Evolutionary conservation across 1,284 basidiomycete species (phyloP).

Genomic region (Vanrija sp.): DNA sequence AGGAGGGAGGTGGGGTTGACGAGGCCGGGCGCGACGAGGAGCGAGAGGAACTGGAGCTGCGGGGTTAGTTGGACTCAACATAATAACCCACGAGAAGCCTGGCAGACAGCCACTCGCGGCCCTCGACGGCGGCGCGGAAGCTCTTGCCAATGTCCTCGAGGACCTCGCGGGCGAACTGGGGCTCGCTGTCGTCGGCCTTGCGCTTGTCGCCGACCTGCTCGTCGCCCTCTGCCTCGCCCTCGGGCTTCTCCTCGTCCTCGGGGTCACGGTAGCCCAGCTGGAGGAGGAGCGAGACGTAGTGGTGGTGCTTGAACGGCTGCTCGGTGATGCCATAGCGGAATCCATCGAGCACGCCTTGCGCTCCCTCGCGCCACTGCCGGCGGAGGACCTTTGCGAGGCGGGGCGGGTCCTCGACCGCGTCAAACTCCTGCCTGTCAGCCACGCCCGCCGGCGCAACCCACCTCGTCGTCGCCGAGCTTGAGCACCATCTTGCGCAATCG

Average conservation of each 20-base stretch:
- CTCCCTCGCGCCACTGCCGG: constrained; percentile 60
- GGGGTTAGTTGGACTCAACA: not conserved
- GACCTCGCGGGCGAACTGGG: constrained; percentile 58
- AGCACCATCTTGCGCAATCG: constrained; percentile 66
- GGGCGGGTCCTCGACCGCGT: constrained; percentile 61
- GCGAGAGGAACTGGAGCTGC: constrained; percentile 86
- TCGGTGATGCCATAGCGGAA: constrained; percentile 76
- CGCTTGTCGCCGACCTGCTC: constrained; percentile 31
- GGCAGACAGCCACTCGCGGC: constrained; percentile 80
- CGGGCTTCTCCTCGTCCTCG: constrained; percentile 23
- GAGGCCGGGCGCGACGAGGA: constrained; percentile 69
- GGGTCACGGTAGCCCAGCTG: constrained; percentile 56
- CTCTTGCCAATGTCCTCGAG: constrained; percentile 82
- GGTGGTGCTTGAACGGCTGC: constrained; percentile 85
- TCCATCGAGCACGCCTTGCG: constrained; percentile 59
- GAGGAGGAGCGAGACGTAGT: constrained; percentile 75
- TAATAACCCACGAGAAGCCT: constrained; percentile 67
- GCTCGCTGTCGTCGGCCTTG: constrained; percentile 29
- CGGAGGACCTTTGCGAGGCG: constrained; percentile 64
- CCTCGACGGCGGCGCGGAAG: constrained; percentile 79
- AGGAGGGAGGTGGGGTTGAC: constrained; percentile 72
- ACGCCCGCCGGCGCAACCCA: constrained; percentile 50
- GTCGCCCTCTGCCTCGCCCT: constrained; percentile 44
- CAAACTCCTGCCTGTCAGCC: constrained; percentile 28
- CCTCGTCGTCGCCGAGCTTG: constrained; percentile 72